Percentiles rank a stretch among this genome's conserved stretches.
Evolutionary conservation across 2,329 filamentous ascomycete species (phyloP).

Genomic region (Microdochium nivale): DNA sequence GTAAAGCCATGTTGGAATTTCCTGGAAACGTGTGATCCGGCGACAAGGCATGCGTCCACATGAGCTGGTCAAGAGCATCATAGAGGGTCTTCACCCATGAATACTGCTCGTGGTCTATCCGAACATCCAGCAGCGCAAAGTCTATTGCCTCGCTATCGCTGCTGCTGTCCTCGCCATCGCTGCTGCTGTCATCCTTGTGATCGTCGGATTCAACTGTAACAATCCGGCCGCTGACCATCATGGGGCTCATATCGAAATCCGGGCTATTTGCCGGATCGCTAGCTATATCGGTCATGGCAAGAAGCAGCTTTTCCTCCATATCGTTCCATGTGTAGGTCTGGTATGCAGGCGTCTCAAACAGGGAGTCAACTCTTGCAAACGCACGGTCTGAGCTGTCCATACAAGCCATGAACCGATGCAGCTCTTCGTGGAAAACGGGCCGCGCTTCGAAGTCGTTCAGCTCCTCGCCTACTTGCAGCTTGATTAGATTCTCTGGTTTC

Average conservation of each 20-base stretch:
- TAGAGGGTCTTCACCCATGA: conserved; percentile 32
- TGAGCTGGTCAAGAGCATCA: conserved; percentile 36
- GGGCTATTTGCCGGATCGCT: conserved; percentile 3
- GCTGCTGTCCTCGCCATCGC: conserved; percentile 15
- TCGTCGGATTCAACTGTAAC: conserved; percentile 5
- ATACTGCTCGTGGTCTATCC: conserved; percentile 26
- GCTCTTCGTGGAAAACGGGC: conserved; percentile 39
- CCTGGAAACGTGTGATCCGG: conserved; percentile 22
- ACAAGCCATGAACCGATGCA: conserved; percentile 56
- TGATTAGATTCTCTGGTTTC: conserved; percentile 25
- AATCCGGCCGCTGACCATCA: conserved; percentile 14
- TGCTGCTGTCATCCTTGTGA: conserved; percentile 14
- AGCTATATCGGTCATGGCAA: conserved; percentile 11
- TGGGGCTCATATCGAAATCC: conserved; percentile 10
- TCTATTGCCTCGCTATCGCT: conserved; percentile 22
- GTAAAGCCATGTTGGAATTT: conserved; percentile 30
- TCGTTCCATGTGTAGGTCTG: conserved; percentile 18
- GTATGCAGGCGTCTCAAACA: conserved; percentile 22
- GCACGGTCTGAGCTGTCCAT: conserved; percentile 51
- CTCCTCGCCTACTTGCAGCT: conserved; percentile 23
- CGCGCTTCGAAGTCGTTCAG: conserved; percentile 25
- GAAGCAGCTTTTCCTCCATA: conserved; percentile 34
- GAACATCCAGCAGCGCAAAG: conserved; percentile 34
- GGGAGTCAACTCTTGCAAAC: conserved; percentile 45
- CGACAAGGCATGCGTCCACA: conserved; percentile 35